Evolutionary conservation across 495 filamentous ascomycete genomes (phyloP).

Genomic region (Apodospora peruviana): DNA sequence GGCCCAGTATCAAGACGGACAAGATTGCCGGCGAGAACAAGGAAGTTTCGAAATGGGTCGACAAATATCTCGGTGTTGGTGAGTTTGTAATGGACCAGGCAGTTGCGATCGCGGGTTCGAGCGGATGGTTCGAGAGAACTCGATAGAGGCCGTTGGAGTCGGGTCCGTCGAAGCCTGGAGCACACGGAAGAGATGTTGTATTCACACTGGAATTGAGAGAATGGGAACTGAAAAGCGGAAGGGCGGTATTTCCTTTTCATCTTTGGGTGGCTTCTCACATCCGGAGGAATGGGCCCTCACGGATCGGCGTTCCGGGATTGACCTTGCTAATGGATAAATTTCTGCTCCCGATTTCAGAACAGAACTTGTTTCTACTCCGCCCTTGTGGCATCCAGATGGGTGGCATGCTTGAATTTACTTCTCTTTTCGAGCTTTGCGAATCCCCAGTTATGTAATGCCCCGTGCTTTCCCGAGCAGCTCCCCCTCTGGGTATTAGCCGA

Average conservation of each 20-base stretch:
- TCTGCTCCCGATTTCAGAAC: not conserved
- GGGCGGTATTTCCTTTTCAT: too few relatives aligned
- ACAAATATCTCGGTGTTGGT: constrained; percentile 90
- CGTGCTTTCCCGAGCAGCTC: too few relatives aligned
- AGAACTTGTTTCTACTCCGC: too few relatives aligned
- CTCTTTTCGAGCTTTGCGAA: not conserved
- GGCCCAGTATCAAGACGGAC: constrained; percentile 83
- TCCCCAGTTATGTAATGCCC: too few relatives aligned
- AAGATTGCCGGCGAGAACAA: constrained; percentile 73
- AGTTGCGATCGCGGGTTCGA: constrained; percentile 81
- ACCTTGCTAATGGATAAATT: not conserved
- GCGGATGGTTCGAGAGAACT: constrained; percentile 81
- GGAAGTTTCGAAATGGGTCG: constrained; percentile 83
- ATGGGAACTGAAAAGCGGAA: too few relatives aligned
- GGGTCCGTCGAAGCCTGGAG: too few relatives aligned
- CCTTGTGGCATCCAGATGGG: too few relatives aligned
- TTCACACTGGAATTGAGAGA: too few relatives aligned
- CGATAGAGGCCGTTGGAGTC: constrained; percentile 55
- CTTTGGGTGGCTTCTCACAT: not conserved
- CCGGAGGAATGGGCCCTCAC: not conserved
- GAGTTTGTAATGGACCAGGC: constrained; percentile 99
- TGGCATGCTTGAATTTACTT: not conserved
- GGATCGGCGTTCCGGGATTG: constrained; percentile 5
- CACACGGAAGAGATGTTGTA: too few relatives aligned
- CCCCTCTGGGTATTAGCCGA: too few relatives aligned